A percentile compares a stretch with the other conserved stretches of the same genome.
Evolutionary conservation across 768 basidiomycete species (phyloP).

Genomic region (Amanita jacksonii): DNA sequence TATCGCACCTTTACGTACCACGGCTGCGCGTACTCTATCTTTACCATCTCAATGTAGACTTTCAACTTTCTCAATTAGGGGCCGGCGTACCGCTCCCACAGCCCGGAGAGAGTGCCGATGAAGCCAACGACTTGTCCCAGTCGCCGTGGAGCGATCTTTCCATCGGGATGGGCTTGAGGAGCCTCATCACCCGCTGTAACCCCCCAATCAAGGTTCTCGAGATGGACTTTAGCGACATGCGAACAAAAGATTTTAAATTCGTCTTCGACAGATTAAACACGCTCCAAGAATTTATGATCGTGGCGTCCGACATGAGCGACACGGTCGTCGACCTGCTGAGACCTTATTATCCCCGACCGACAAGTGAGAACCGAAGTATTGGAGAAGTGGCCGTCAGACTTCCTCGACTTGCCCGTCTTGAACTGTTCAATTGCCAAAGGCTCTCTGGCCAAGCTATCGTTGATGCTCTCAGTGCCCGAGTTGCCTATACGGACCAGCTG

Average conservation of each 20-base stretch:
- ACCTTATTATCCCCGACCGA: slow-evolving; percentile 23
- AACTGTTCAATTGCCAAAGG: slow-evolving; percentile 53
- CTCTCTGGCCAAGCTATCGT: slow-evolving; percentile 52
- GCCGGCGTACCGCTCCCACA: slow-evolving; percentile 53
- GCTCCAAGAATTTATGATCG: slow-evolving; percentile 61
- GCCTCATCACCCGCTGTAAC: slow-evolving; percentile 45
- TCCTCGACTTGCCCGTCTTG: slow-evolving; percentile 43
- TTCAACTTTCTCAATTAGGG: slow-evolving; percentile 43
- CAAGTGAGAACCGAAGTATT: slow-evolving; percentile 7
- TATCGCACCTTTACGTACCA: slow-evolving; percentile 57
- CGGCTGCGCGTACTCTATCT: slow-evolving; percentile 52
- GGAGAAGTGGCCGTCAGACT: slow-evolving; percentile 23
- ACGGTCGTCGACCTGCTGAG: slow-evolving; percentile 52
- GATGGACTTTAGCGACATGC: slow-evolving; percentile 80
- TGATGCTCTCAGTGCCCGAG: slow-evolving; percentile 39
- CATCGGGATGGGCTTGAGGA: slow-evolving; percentile 72
- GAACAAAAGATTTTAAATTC: slow-evolving; percentile 71
- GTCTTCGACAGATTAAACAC: slow-evolving; percentile 45
- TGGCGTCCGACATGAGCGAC: slow-evolving; percentile 77
- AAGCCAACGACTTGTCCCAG: slow-evolving; percentile 63
- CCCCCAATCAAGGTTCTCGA: slow-evolving; percentile 59
- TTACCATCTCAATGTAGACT: slow-evolving; percentile 58
- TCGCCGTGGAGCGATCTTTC: slow-evolving; percentile 70
- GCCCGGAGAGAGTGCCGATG: slow-evolving; percentile 66
- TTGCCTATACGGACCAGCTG: slow-evolving; percentile 26